Evolutionary conservation across 441 rosid species (phyloP), one percentile per base, ranked within the genome.

Genomic region (Bruguiera hainesii): DNA sequence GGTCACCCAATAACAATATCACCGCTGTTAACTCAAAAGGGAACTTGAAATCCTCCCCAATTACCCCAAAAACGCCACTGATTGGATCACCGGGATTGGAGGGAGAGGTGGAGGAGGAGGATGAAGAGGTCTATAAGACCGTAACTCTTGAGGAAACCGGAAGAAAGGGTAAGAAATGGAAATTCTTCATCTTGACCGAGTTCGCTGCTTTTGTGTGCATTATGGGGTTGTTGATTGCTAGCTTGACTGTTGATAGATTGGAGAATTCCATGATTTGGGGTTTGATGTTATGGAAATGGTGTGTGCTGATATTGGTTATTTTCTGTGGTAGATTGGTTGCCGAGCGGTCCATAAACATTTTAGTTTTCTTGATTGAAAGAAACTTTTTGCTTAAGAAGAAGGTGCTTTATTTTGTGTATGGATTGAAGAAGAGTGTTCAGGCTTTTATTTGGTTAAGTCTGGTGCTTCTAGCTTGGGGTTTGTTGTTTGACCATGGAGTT

Each of bases 271-370:
- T 51, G 49, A 58, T 85, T 60, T 80, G 84, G 90, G 59, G 85
- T n/a, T 72, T 83, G 73, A 74, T 77, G n/a, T 46, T 83, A 53
- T 87, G 87, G 90, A 85, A 82, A 80, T 85, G 88, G 90, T 81
- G 80, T 63, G 82, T 77, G 51, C 68, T 85, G 56, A 63, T 83
- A 15, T 60, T 84, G 39, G 88, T 82, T 16, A 72, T 83, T 39
- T 79, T 81, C 71, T 75, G 83, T 21, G 90, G 93, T 30, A 71
- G 87, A 59, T 73, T 85, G 74, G 71, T 82, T 39, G 72, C 82
- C 0, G 79, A 66, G 19, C 84, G 90, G 86, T 71, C 73, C 64
- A 73, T 82, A 60, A 81, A 81, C 52, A 15, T 79, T 30, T 51
- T 81, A 42, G 80, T 85, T 50, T 82, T 81, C 75, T 71, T 78